Evolutionary conservation across 495 filamentous ascomycete species (phyloP), one percentile per base, ranked within the genome.

Genomic region (Pseudevernia furfuracea): DNA sequence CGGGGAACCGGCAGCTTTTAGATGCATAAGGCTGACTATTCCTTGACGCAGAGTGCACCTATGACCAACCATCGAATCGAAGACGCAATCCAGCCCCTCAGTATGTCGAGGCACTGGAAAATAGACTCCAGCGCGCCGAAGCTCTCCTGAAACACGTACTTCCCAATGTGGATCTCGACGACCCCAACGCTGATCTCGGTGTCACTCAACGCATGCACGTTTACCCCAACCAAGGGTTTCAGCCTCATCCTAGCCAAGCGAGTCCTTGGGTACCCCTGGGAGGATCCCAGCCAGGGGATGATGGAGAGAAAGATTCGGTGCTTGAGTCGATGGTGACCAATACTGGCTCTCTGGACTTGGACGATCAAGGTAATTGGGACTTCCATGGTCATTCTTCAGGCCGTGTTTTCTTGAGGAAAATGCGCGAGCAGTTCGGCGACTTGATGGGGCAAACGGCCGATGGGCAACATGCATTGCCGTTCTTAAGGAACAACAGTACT

Each of bases 1-100:
- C 34, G 14, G 52, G 8, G 15, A 17, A 21, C 25, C 52, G 11
- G 17, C 30, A 55, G 30, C 17, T 55, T 11, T 55, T 17, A 2
- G 17, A 19, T 55, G 25, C 28, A 34, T 17, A 9, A 36, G 52
- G 52, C 52, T 55, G 30, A 55, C 28, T 10, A 34, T 32, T 55
- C 15, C 15, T 21, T 32, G 28, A 55, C 52, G 17, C 71, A 98
- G 94, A 97, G 64, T 98, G 94, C 74, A 96, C 94, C 7, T 97
- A 96, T 76, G 95, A 98, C 69, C 95, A 98, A 70, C 94, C 94
- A 21, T 97, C 94, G 39, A 97, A 97, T 72, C 85, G 94, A 60
- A 84, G 93, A 69, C 89, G 94, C 70, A 98, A 97, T 71, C 93
- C 94, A 41, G 88, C 91, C 38, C 94, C 94, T 44, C 91, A 96